These are phyloP conservation scores for Pezicula carpinea DNA, from an alignment of 2,329 filamentous ascomycete genomes.

Conservation along the genomic window DNA sequence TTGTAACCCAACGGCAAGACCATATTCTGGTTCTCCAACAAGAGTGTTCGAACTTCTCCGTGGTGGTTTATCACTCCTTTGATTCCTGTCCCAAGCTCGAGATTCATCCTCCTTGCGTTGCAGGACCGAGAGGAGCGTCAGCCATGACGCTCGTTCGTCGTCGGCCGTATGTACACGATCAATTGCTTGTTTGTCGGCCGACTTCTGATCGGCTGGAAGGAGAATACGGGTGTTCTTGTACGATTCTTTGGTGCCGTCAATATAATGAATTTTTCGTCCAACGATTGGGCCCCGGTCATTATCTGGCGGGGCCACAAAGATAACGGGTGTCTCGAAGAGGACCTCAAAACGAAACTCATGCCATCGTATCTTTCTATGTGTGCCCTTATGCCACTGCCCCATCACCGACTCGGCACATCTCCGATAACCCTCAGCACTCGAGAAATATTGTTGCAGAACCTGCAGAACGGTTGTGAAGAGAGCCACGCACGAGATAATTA, in stretches of 20 bases:
- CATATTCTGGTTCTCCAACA: constrained; percentile 11
- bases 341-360: constrained; percentile 33
- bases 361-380: constrained; percentile 25
- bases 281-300: constrained; percentile 25
- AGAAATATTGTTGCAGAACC: constrained; percentile 33
- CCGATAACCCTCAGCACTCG: constrained; percentile 33
- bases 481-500: constrained; percentile 31
- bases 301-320: constrained; percentile 24
- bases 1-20: constrained; percentile 24
- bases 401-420: constrained; percentile 31
- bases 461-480: constrained; percentile 28
- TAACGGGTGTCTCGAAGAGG: constrained; percentile 31
- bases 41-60: not conserved
- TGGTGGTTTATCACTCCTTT: constrained; percentile 6
- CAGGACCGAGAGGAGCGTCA: constrained; percentile 43
- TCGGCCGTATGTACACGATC: constrained; percentile 46
- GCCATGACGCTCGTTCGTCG: constrained; percentile 52
- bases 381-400: constrained; percentile 27
- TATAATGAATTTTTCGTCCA: constrained; percentile 16
- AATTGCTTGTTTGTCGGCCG: constrained; percentile 9
- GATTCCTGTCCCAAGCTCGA: constrained; percentile 33
- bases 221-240: constrained; percentile 20
- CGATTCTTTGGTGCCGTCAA: constrained; percentile 20
- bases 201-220: constrained; percentile 5
- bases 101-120: constrained; percentile 47